Evolutionary conservation across 176 grass and related monocot species (phyloP).

Genomic region (Triticum aestivum): IWGSC_CS_RefSeq_v2.1 NC_057798.1:775037487-775037986

Average conservation of each 20-base stretch:
- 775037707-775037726: constrained; percentile 13
- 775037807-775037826: constrained; percentile 75
- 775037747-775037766: constrained; percentile 29
- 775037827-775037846: constrained; percentile 63
- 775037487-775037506: not conserved
- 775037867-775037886: not conserved
- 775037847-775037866: constrained; percentile 72
- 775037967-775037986: no score
- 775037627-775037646: constrained; percentile 18
- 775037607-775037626: constrained; percentile 20
- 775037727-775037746: constrained; percentile 29
- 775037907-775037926: no score
- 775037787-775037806: constrained; percentile 44
- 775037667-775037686: no score
- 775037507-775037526: not conserved
- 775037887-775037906: not conserved
- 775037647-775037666: not conserved
- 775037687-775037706: not conserved
- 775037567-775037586: not conserved
- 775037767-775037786: constrained; percentile 56
- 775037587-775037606: constrained; percentile 7
- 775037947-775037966: no score
- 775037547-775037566: no score
- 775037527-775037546: not conserved
- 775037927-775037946: no score